Evolutionary conservation across 2,329 filamentous ascomycete species (phyloP), one percentile per base, ranked within the genome.

Genomic region (Pseudogymnoascus sp.): DNA sequence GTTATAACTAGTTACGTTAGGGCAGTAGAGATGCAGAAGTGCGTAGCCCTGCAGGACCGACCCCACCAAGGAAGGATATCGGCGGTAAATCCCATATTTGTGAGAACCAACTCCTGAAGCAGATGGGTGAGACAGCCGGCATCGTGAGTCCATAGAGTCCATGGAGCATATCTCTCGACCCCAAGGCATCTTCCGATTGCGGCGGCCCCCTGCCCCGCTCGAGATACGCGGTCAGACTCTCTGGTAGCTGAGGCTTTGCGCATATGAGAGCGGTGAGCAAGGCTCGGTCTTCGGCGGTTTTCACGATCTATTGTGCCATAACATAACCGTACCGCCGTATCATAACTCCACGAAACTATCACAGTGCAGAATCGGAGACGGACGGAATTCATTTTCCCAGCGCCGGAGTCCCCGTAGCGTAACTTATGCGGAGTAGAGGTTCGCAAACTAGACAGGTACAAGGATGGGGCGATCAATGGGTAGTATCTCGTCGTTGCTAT

Each of bases 191-290:
- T 50, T 50, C 44, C 44, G 44, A 50, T 50, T 2, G 44, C 44
- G 44, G 23, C 21, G 23, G 19, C 11, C 15, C 44, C 44, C 9
- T 17, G 44, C 23, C 44, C 44, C 44, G 44, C 44, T 50, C 23
- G 10, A 50, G 44, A 50, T 50, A 50, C 44, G 44, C 44, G 44
- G 44, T 50, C 23, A 50, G 44, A 50, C 44, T 50, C 44, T 50
- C 21, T 21, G 8, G 44, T 13, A 28, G 15, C 21, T 28, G 13
- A 8, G 23, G 7, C 4, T 28, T n/a, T 28, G 15, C 13, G 15
- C 4, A 28, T 23, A 17, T 50, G 44, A 50, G 44, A 50, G 44
- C 44, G 44, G 44, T 50, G 44, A 50, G 44, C 13, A 50, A 50
- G 44, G 44, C 23, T 47, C 5, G 21, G 42, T 9, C 21, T 26